Conservation (phyloP, 192 early-diverging fungal species). For the Umbelopsis ramanniana region DNA sequence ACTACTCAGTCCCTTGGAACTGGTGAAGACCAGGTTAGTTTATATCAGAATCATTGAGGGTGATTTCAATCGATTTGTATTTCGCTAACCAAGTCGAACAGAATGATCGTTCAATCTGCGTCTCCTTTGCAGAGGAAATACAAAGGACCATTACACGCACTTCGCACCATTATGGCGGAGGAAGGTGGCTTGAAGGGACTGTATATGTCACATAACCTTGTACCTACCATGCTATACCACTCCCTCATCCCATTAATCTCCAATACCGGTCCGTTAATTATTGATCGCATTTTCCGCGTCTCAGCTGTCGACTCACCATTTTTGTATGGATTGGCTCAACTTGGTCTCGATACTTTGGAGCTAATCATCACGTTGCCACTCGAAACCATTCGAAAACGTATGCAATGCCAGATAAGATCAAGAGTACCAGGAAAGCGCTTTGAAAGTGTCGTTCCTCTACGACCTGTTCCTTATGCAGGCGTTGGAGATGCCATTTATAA, state of each 20-base stretch:
- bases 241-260: conserved; percentile 74
- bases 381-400: conserved; percentile 83
- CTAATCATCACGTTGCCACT: conserved; percentile 80
- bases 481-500: conserved; percentile 69
- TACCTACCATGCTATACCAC: conserved; percentile 83
- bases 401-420: conserved; percentile 81
- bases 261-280: conserved; percentile 64
- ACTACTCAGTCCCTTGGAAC: conserved; percentile 87
- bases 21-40: conserved; percentile 81
- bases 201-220: conserved; percentile 73
- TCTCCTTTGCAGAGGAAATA: conserved; percentile 82
- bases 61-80: too few relatives aligned
- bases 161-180: conserved; percentile 76
- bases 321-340: conserved; percentile 59
- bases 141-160: conserved; percentile 75
- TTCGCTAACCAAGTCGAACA: conserved; percentile 16
- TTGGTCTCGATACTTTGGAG: conserved; percentile 74
- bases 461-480: conserved; percentile 75
- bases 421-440: conserved; percentile 56
- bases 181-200: conserved; percentile 73
- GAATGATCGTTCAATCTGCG: conserved; percentile 83
- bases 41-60: too few relatives aligned
- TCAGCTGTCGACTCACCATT: conserved; percentile 66
- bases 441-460: conserved; percentile 66
- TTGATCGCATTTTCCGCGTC: conserved; percentile 67